Evolutionary conservation across 192 early-diverging fungal species (phyloP), one percentile per base, ranked within the genome.

Genomic region (Podila verticillata): DNA sequence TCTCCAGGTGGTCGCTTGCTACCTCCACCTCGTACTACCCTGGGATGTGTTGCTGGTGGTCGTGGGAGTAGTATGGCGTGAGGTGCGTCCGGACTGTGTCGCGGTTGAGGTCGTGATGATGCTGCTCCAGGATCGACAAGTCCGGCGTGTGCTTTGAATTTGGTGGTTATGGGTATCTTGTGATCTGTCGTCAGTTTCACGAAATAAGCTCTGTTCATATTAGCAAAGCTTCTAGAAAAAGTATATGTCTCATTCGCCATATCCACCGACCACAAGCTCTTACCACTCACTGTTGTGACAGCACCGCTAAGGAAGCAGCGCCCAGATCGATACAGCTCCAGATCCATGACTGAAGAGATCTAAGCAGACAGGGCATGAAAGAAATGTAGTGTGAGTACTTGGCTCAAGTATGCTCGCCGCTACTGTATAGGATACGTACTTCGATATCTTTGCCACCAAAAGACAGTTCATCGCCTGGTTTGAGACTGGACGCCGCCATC

Each of bases 31-130:
- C 48, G 59, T 22, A 71, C 39, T 31, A 72, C 73, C 24, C 83
- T 35, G 57, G 81, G 66, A 57, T 86, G 72, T 15, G 56, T 73
- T 1, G 49, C 56, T 3, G 82, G 63, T 24, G 81, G 84, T 1
- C 81, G 71, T n/a, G 79, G 83, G 24, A 86, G 39, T 0, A 84
- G 48, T 30, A 83, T 64, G n/a, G 72, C 72, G 17, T 73, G n/a
- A 19, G 65, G 65, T 5, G 66, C 68, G 3, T 65, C 47, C 28
- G 85, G 85, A 15, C 73, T 75, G 29, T 86, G 80, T 6, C 85
- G 72, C 2, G 85, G 72, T 24, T 70, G 75, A 20, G 69, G 63
- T 15, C 48, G 32, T 13, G 39, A 31, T 13, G 54, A 32, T 34
- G 61, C 17, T 17, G 57, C 78, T 19, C 24, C 47, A 10, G 44